Conservation (phyloP, 1,139 yeast species). For the Geotrichum reessii region DNA sequence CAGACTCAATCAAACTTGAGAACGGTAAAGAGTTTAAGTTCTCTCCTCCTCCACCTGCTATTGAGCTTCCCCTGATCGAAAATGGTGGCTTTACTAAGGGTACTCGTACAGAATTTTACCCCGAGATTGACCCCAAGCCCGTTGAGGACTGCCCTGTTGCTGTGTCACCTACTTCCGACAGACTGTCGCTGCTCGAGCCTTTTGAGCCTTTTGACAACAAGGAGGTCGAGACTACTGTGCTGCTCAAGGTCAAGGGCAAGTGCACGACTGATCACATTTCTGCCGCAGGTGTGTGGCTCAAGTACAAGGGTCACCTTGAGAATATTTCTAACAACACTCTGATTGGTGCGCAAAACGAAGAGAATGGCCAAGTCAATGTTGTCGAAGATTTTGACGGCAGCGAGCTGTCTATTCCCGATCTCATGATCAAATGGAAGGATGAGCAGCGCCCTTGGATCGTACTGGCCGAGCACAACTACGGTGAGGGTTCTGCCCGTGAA, state of each 20-base stretch:
- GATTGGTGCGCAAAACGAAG: slow-evolving; percentile 95
- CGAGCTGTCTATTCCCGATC: slow-evolving; percentile 75
- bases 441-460: slow-evolving; percentile 93
- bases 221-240: slow-evolving; percentile 68
- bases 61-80: slow-evolving; percentile 63
- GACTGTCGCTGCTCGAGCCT: slow-evolving; percentile 83
- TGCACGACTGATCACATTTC: slow-evolving; percentile 98
- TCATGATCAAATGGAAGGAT: slow-evolving; percentile 91
- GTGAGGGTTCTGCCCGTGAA: slow-evolving; percentile 99
- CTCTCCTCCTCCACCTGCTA: slow-evolving; percentile 63
- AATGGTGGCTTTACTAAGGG: slow-evolving; percentile 72
- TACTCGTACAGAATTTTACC: slow-evolving; percentile 68
- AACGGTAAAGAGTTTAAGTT: slow-evolving; percentile 71
- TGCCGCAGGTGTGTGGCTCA: slow-evolving; percentile 99
- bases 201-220: slow-evolving; percentile 80
- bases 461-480: slow-evolving; percentile 97
- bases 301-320: slow-evolving; percentile 95
- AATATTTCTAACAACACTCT: slow-evolving; percentile 91
- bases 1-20: slow-evolving; percentile 60
- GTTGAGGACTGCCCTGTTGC: slow-evolving; percentile 61
- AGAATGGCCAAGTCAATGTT: slow-evolving; percentile 89
- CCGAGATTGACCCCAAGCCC: slow-evolving; percentile 54
- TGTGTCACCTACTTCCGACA: slow-evolving; percentile 72
- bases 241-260: slow-evolving; percentile 91
- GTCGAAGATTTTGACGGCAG: slow-evolving; percentile 85